Base-by-base conservation (phyloP, 306 rosid species). In the Morella rubra region DNA sequence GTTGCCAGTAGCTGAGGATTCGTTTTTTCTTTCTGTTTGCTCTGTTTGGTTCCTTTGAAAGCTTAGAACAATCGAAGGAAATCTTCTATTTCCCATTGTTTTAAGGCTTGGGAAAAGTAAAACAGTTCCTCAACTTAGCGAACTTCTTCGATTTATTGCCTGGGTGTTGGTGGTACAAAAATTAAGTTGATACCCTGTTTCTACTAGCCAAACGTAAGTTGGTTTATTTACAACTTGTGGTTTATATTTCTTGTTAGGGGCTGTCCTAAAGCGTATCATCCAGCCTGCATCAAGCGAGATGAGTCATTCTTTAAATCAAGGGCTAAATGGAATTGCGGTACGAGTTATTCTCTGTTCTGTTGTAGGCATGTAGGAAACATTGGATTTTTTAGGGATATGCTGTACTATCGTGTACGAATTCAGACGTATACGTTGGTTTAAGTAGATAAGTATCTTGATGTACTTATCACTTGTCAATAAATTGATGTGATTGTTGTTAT, bases 281-380 rank as follows among this genome's bases (percentile, higher is more conserved):
- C 97, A 0, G 64, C 97, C 4, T 96, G 99, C 85, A 81, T 96
- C 77, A 96, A 96, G 86, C 84, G 99, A 58, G 99, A 96, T 47
- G 99, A 96, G 50, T 72, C 93, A 6, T 96, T 96, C 81, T 96
- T 96, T 77, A 89, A 83, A 69, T 93, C 98, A 24, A 93, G 87
- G 82, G 99, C 99, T 55, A 93, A 91, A 81, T 96, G 99, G 99
- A 96, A 91, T 82, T 96, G 99, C 27, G 99, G 99, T 96, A 88
- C 22, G 89, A 51, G 45, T 46, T 49, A 50, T 32, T 32, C 1
- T 46, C 46, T 64, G 70, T 44, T 16, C 41, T 71, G 59, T 24
- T 44, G 50, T 42, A 42, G 71, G 16, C 22, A 65, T 65, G 41
- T 65, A 8, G 70, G 44, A 41, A 41, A 65, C 45, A 65, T 66